Conservation (phyloP, 495 filamentous ascomycete species). For the Hyaloscypha bicolor region DNA sequence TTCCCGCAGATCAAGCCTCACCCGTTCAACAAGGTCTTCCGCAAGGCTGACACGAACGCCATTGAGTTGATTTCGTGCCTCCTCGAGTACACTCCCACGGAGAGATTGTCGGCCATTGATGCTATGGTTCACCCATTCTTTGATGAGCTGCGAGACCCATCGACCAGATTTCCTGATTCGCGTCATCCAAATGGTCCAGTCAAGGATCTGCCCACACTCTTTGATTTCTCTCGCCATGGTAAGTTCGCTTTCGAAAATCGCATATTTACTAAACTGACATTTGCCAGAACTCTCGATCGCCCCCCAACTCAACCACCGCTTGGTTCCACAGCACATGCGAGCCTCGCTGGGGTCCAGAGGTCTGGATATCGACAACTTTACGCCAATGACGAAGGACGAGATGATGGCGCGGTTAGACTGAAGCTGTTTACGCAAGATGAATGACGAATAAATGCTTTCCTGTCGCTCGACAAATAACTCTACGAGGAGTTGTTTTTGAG, state of each 20-base stretch:
- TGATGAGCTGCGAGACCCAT: constrained; percentile 89
- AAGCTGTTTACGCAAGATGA: constrained; percentile 38
- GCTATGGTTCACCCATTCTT: constrained; percentile 99
- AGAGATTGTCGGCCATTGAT: constrained; percentile 90
- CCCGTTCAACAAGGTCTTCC: constrained; percentile 98
- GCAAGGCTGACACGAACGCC: constrained; percentile 87
- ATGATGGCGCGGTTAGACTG: constrained; percentile 99
- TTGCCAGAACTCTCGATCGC: constrained; percentile 88
- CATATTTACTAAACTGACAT: not conserved
- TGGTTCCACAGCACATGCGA: constrained; percentile 83
- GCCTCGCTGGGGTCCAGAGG: constrained; percentile 72
- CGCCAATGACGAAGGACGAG: constrained; percentile 84
- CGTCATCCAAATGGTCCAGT: constrained; percentile 75
- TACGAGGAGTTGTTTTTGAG: constrained; percentile 26
- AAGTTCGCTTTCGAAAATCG: constrained; percentile 38
- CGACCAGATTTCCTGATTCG: constrained; percentile 88
- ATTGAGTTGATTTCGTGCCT: constrained; percentile 94
- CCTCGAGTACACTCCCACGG: constrained; percentile 95
- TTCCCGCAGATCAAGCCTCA: constrained; percentile 99
- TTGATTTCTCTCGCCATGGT: constrained; percentile 96
- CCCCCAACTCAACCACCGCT: constrained; percentile 79
- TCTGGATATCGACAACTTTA: constrained; percentile 92
- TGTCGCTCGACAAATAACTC: constrained; percentile 28
- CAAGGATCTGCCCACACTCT: constrained; percentile 83
- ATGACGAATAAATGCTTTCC: constrained; percentile 35